Conservation (phyloP, 1,139 yeast genomes). For the Candida sp. region DNA sequence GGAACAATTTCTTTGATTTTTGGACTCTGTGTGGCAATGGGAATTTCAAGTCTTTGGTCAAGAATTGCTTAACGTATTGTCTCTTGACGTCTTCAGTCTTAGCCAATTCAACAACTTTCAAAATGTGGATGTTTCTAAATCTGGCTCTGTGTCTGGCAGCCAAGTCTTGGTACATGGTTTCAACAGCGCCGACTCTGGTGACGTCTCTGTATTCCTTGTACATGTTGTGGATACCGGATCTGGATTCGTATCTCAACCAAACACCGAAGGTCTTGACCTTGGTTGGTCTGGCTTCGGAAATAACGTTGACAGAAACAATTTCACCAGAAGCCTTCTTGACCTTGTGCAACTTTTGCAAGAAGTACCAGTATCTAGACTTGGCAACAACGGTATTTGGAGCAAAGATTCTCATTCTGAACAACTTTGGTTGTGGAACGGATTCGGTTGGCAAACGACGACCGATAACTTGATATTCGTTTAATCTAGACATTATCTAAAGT, state of each 20-base stretch:
- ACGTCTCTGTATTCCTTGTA: constrained; percentile 99
- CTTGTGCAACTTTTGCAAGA: constrained; percentile 99
- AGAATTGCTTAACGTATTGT: constrained; percentile 98
- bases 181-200: constrained; percentile 99
- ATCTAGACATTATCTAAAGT: constrained; percentile 68
- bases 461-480: constrained; percentile 99
- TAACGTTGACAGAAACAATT: constrained; percentile 90
- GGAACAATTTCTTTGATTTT: constrained; percentile 87
- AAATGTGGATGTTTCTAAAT: constrained; percentile 98
- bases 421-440: constrained; percentile 99
- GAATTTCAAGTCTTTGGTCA: constrained; percentile 96
- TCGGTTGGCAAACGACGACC: constrained; percentile 99
- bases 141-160: constrained; percentile 99
- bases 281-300: constrained; percentile 97
- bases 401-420: constrained; percentile 99
- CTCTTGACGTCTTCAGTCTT: constrained; percentile 99
- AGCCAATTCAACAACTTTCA: constrained; percentile 98
- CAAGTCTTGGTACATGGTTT: constrained; percentile 98
- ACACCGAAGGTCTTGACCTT: constrained; percentile 99
- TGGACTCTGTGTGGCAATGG: constrained; percentile 99
- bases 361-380: constrained; percentile 99
- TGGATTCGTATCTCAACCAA: constrained; percentile 99
- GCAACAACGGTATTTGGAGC: constrained; percentile 99
- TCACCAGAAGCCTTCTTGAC: constrained; percentile 99
- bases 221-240: constrained; percentile 99